A percentile compares a stretch with the other conserved stretches of the same genome.
phyloP scores from a whole-genome alignment of 2,329 filamentous ascomycete genomes.

The Neoscytalidium dimidiatum region DNA sequence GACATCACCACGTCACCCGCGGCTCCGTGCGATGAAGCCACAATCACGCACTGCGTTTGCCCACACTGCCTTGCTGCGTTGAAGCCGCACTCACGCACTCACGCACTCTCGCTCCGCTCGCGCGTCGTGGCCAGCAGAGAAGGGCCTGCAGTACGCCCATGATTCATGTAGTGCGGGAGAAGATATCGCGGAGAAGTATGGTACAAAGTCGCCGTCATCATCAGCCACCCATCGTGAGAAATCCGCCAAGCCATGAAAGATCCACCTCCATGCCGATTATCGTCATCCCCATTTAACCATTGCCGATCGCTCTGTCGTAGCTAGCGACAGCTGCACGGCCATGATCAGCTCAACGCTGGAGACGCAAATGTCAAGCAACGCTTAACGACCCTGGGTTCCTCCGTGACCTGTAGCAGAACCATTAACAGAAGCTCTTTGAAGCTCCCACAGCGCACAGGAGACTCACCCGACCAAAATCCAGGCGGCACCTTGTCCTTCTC shows the following conservation, averaged over 20 bases:
- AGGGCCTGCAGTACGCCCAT: neutral
- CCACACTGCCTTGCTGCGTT: neutral
- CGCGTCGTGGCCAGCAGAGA: neutral
- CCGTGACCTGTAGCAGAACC: slow-evolving; percentile 26
- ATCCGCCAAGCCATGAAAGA: neutral
- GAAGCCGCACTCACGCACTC: no score
- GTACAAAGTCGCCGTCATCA: slow-evolving; percentile 5
- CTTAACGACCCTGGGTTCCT: slow-evolving; percentile 28
- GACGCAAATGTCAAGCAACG: neutral
- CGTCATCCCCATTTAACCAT: neutral
- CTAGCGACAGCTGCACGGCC: neutral
- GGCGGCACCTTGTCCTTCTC: slow-evolving; percentile 44
- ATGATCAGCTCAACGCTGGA: neutral
- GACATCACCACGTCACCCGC: slow-evolving; percentile 18
- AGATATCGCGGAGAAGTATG: slow-evolving; percentile 6
- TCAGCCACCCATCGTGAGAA: neutral
- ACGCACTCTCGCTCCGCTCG: neutral
- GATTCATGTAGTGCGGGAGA: neutral
- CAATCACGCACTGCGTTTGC: neutral
- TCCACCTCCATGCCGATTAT: neutral
- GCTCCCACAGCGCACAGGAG: neutral
- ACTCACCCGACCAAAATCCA: slow-evolving; percentile 43
- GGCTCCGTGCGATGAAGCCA: neutral
- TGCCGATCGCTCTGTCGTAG: neutral
- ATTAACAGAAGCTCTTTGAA: slow-evolving; percentile 2